Evolutionary conservation across 495 filamentous ascomycete genomes (phyloP), one percentile per base, ranked within the genome.

Genomic region (Penicillium coprophilum): DNA sequence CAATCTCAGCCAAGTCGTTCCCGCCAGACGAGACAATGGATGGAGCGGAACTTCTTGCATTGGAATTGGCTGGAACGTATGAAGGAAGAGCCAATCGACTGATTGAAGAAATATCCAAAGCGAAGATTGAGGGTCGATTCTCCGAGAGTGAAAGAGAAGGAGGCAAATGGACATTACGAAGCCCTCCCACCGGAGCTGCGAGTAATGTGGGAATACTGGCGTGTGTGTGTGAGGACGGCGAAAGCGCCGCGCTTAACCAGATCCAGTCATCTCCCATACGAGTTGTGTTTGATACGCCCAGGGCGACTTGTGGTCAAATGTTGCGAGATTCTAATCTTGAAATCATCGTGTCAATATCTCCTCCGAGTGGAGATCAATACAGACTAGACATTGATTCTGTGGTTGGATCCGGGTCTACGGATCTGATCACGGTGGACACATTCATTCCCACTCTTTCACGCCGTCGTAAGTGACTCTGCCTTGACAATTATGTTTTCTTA

Each of bases 31-130:
- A 58, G 1, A 53, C 57, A 23, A 63, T 66, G 17, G 79, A 85
- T 11, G 83, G 82, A 41, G 85, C 88, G 58, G 71, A 86, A 30
- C 81, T 96, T 17, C 80, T 84, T 49, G 76, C 76, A 1, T 57
- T 79, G 52, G 71, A 74, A 53, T 64, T 72, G n/a, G 63, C 69
- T 41, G 88, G 87, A 21, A 77, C 83, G 23, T 95, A 96, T 67
- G 89, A 96, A 66, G 88, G 87, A 11, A 93, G 82, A 58, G 89
- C 88, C 6, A 73, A 76, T 44, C 87, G 88, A 40, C 85, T 90
- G 63, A 84, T 85, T 8, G 94, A 98, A 74, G 94, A 98, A 58
- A 78, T 96, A 23, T 81, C 83, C 21, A 93, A 90, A 70, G 93
- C 93, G 10, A 85, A 85, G 55, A 86, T 96, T 49, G 93, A 96